Percentiles rank a stretch among this genome's conserved stretches.
Evolutionary conservation across 106 monocot species (phyloP).

Genomic region (Dioscorea alata): DNA sequence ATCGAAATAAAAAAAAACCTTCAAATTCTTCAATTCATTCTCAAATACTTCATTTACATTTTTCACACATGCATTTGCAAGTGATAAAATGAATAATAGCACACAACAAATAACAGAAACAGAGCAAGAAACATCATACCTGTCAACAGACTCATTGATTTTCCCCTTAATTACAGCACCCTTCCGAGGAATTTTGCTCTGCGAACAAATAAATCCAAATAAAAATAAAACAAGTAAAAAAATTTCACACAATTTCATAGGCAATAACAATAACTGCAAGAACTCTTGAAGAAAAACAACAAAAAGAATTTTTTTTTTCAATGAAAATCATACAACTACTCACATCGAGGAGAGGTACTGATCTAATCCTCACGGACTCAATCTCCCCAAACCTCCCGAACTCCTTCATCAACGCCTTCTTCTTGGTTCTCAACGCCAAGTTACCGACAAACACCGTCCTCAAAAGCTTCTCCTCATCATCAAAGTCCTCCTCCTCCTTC

Average conservation of each 20-base stretch:
- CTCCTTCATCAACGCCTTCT: slow-evolving; percentile 73
- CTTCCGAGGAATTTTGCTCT: slow-evolving; percentile 74
- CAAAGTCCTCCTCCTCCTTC: slow-evolving; percentile 37
- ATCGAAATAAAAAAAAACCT: too few species aligned
- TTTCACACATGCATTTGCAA: too few species aligned
- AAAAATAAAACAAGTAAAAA: slow-evolving; percentile 6
- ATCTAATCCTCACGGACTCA: slow-evolving; percentile 81
- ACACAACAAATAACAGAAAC: too few species aligned
- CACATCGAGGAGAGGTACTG: slow-evolving; percentile 75
- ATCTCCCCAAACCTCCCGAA: slow-evolving; percentile 74
- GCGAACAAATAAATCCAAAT: slow-evolving; percentile 5
- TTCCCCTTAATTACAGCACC: slow-evolving; percentile 66
- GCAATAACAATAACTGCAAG: neutral
- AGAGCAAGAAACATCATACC: slow-evolving; percentile 21
- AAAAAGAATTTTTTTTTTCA: neutral
- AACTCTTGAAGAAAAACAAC: neutral
- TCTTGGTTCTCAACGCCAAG: slow-evolving; percentile 67
- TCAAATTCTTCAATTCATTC: too few species aligned
- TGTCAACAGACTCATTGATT: slow-evolving; percentile 73
- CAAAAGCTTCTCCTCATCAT: slow-evolving; percentile 85
- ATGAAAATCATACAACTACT: slow-evolving; percentile 6
- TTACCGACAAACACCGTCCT: slow-evolving; percentile 95
- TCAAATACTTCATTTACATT: too few species aligned
- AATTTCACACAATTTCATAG: neutral
- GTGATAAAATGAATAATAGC: too few species aligned